Percentiles rank a stretch among this genome's conserved stretches.
These are phyloP conservation scores for Hygrocybe coccinea DNA, from an alignment of 768 basidiomycete genomes.

Conservation along the genomic window DNA sequence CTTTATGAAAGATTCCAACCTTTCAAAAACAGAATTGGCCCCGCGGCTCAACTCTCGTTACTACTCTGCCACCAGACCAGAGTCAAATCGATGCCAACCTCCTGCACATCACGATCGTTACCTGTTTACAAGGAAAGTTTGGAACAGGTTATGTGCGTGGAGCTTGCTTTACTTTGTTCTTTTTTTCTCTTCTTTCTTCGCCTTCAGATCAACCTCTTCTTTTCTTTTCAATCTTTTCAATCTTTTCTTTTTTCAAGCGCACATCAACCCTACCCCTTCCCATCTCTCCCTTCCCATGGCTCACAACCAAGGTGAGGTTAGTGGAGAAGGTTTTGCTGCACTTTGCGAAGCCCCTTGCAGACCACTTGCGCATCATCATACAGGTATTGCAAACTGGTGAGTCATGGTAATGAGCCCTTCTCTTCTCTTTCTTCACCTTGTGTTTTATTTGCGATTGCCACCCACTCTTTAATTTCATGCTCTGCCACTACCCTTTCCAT, in stretches of 20 bases:
- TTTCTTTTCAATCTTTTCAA: not conserved
- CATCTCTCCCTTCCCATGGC: not conserved
- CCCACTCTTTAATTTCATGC: too few species aligned
- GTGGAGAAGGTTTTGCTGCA: too few species aligned
- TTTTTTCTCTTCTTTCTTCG: not conserved
- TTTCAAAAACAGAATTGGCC: slow-evolving; percentile 52
- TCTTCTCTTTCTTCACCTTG: too few species aligned
- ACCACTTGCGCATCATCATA: too few species aligned
- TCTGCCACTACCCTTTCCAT: too few species aligned
- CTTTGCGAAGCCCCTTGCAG: too few species aligned
- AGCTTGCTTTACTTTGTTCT: not conserved
- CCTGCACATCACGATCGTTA: slow-evolving; percentile 72
- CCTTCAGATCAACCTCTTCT: not conserved
- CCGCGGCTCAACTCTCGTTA: slow-evolving; percentile 82
- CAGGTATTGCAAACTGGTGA: too few species aligned
- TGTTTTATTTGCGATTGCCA: too few species aligned
- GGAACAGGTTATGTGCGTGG: slow-evolving; percentile 72
- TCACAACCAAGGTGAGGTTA: too few species aligned
- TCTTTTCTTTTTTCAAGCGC: not conserved
- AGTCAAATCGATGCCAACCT: slow-evolving; percentile 57
- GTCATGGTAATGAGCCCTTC: too few species aligned
- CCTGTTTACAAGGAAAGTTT: slow-evolving; percentile 87
- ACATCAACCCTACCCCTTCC: not conserved
- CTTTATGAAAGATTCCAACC: too few species aligned
- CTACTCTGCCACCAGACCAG: slow-evolving; percentile 67